phyloP scores from a whole-genome alignment of 2,329 filamentous ascomycete genomes.

The Neofusicoccum cordaticola region DNA sequence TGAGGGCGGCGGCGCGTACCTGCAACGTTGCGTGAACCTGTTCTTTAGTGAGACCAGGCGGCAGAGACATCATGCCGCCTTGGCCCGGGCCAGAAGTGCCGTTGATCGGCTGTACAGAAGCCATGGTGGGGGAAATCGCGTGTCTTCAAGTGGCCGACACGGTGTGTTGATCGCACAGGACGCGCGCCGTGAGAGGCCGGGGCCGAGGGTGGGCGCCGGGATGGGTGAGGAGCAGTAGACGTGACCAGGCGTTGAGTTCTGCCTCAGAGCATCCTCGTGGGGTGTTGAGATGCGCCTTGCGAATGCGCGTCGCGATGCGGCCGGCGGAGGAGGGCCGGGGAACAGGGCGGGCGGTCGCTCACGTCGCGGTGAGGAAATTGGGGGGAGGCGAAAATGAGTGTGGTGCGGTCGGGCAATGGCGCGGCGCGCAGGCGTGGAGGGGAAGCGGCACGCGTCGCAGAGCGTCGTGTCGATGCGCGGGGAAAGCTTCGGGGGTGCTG shows the following conservation, averaged over 20 bases:
- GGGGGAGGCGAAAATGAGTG: slow-evolving; percentile 18
- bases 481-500: slow-evolving; percentile 34
- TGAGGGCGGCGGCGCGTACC: slow-evolving; percentile 46
- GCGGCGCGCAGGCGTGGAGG: slow-evolving; percentile 14
- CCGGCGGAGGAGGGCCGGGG: slow-evolving; percentile 16
- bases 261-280: slow-evolving; percentile 16
- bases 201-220: slow-evolving; percentile 2
- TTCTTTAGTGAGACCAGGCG: slow-evolving; percentile 68
- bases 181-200: slow-evolving; percentile 6
- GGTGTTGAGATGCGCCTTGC: slow-evolving; percentile 12
- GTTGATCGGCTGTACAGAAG: slow-evolving; percentile 72
- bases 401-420: slow-evolving; percentile 14
- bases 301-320: slow-evolving; percentile 15
- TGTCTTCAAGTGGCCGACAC: slow-evolving; percentile 2
- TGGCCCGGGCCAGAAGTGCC: slow-evolving; percentile 52
- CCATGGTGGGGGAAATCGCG: slow-evolving; percentile 53
- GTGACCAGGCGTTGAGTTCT: slow-evolving; percentile 3
- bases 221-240: not conserved
- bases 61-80: slow-evolving; percentile 57
- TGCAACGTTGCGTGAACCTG: slow-evolving; percentile 72
- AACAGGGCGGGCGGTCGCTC: slow-evolving; percentile 10
- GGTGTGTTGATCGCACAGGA: not conserved
- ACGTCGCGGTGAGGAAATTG: slow-evolving; percentile 15
- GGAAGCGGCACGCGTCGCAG: slow-evolving; percentile 32
- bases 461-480: slow-evolving; percentile 34